phyloP scores from a whole-genome alignment of 257 asterid genomes.

The Solanum paucissectum region DNA sequence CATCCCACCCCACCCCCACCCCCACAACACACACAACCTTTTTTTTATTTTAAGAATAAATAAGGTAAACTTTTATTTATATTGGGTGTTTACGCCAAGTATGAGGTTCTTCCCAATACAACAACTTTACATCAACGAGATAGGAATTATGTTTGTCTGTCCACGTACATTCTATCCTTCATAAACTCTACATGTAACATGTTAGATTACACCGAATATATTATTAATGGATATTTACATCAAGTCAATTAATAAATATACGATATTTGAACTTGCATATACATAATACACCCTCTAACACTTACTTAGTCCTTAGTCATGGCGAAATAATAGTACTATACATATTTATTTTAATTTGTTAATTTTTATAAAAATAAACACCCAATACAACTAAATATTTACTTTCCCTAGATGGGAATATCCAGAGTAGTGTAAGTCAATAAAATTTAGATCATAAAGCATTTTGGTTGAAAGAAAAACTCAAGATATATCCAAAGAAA shows the following conservation, averaged over 20 bases:
- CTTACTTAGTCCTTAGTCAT: not conserved
- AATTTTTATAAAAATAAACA: too few relatives aligned
- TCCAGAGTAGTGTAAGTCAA: not conserved
- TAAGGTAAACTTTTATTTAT: not conserved
- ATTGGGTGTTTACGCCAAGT: not conserved
- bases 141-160: not conserved
- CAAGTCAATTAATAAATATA: not conserved
- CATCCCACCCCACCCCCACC: not conserved
- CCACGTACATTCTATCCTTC: not conserved
- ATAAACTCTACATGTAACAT: too few relatives aligned
- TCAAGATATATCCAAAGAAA: not conserved
- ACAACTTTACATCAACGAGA: not conserved
- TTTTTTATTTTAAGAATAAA: too few relatives aligned
- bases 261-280: not conserved
- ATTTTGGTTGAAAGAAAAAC: not conserved
- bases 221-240: too few relatives aligned
- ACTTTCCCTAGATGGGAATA: not conserved
- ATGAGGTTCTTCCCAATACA: not conserved
- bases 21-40: not conserved
- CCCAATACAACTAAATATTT: not conserved
- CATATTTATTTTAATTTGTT: too few relatives aligned
- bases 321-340: too few relatives aligned
- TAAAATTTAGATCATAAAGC: not conserved
- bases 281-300: not conserved
- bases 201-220: too few relatives aligned